Conservation (phyloP, 179 eudicot genomes). For the Gypsophila paniculata region DNA sequence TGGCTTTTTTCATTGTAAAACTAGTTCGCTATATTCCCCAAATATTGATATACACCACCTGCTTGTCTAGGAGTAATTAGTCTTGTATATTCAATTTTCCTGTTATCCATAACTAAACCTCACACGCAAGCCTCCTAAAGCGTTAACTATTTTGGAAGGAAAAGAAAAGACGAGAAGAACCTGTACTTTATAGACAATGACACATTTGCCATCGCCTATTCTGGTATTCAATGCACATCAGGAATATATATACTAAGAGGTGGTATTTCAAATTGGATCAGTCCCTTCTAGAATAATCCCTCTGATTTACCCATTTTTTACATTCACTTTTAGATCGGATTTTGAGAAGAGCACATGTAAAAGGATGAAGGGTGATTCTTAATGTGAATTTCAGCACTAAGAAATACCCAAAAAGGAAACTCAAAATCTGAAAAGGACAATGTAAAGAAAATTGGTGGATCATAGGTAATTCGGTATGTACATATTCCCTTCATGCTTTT, state of each 20-base stretch:
- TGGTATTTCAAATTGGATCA: not conserved
- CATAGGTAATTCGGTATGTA: no score
- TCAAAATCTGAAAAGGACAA: no score
- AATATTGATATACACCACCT: not conserved
- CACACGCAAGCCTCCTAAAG: not conserved
- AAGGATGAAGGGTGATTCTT: no score
- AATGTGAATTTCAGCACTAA: no score
- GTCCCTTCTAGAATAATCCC: no score
- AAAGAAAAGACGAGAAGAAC: no score
- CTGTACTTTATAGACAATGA: not conserved
- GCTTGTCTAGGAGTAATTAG: not conserved
- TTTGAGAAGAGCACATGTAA: no score
- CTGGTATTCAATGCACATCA: not conserved
- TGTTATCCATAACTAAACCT: not conserved
- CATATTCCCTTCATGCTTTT: no score
- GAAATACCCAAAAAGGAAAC: not conserved
- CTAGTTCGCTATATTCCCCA: not conserved
- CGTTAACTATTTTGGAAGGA: not conserved
- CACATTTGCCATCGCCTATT: not conserved
- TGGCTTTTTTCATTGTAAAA: slow-evolving; percentile 2
- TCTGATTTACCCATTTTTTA: no score
- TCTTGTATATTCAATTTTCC: not conserved
- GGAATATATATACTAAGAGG: not conserved
- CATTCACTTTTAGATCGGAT: no score
- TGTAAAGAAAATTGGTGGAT: no score